phyloP scores from a whole-genome alignment of 2,329 filamentous ascomycete genomes.

The Aspergillus transmontanensis region DNA sequence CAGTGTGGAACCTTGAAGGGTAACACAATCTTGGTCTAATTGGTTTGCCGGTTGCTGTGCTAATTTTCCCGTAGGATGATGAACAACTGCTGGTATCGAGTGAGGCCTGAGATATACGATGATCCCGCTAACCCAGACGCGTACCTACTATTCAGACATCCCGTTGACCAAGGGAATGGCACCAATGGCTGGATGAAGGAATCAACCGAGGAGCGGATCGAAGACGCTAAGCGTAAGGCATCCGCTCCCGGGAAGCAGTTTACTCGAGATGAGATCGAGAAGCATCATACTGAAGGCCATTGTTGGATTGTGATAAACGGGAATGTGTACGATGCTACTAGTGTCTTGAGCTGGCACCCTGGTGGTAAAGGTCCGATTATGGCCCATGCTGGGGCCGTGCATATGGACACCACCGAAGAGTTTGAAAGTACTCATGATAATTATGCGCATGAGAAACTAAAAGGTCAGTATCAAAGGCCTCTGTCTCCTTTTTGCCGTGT shows the following conservation, averaged over 20 bases:
- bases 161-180: conserved; percentile 44
- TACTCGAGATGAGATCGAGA: conserved; percentile 57
- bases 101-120: conserved; percentile 45
- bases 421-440: conserved; percentile 56
- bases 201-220: conserved; percentile 49
- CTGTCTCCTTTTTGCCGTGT: conserved; percentile 8
- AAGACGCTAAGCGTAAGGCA: conserved; percentile 47
- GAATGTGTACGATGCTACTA: conserved; percentile 55
- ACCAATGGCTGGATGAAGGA: conserved; percentile 56
- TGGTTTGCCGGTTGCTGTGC: not conserved
- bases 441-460: conserved; percentile 53
- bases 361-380: conserved; percentile 53
- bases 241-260: conserved; percentile 54
- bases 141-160: conserved; percentile 49
- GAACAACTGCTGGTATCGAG: conserved; percentile 56
- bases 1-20: conserved; percentile 54
- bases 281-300: conserved; percentile 51
- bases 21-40: conserved; percentile 15
- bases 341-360: conserved; percentile 53
- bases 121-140: conserved; percentile 33
- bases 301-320: conserved; percentile 58
- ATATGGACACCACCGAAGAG: conserved; percentile 36
- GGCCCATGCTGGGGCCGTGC: conserved; percentile 53
- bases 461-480: conserved; percentile 45
- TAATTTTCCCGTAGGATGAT: conserved; percentile 48